Evolutionary conservation across 805 yeast species (phyloP).

Genomic region (Nakazawaea ernobii): DNA sequence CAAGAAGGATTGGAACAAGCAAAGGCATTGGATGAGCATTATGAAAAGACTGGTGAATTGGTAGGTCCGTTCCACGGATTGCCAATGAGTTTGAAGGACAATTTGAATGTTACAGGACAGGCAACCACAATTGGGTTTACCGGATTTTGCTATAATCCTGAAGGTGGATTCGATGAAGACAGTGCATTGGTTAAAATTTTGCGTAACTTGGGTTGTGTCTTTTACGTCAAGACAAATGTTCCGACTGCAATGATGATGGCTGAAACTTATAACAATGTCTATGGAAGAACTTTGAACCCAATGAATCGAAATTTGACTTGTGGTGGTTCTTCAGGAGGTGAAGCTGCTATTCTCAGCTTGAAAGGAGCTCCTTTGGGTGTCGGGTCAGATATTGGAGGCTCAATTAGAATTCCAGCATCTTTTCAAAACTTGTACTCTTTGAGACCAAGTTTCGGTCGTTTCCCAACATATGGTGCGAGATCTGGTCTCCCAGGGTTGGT

Average conservation of each 20-base stretch:
- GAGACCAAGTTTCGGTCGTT: conserved; percentile 40
- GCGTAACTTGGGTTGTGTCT: conserved; percentile 43
- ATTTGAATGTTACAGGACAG: conserved; percentile 39
- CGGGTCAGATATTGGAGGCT: conserved; percentile 53
- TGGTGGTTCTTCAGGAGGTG: conserved; percentile 54
- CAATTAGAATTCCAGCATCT: conserved; percentile 42
- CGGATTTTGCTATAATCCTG: conserved; percentile 33
- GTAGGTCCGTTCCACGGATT: conserved; percentile 64
- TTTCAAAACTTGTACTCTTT: conserved; percentile 35
- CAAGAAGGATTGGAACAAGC: conserved; percentile 58
- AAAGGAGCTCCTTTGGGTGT: conserved; percentile 46
- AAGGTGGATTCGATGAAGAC: conserved; percentile 25
- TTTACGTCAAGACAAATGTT: conserved; percentile 48
- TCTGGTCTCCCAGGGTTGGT: conserved; percentile 35
- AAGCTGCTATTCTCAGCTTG: conserved; percentile 39
- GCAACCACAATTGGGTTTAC: conserved; percentile 46
- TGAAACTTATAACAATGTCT: conserved; percentile 38
- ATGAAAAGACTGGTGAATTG: conserved; percentile 36
- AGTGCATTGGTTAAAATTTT: conserved; percentile 35
- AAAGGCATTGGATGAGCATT: conserved; percentile 46
- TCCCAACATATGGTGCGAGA: conserved; percentile 30
- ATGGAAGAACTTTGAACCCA: conserved; percentile 43
- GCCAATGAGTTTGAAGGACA: conserved; percentile 43
- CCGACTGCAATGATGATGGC: conserved; percentile 47
- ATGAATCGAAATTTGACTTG: conserved; percentile 35